phyloP scores from a whole-genome alignment of 2,329 filamentous ascomycete species.

The Sclerotinia sclerotiorum region DNA sequence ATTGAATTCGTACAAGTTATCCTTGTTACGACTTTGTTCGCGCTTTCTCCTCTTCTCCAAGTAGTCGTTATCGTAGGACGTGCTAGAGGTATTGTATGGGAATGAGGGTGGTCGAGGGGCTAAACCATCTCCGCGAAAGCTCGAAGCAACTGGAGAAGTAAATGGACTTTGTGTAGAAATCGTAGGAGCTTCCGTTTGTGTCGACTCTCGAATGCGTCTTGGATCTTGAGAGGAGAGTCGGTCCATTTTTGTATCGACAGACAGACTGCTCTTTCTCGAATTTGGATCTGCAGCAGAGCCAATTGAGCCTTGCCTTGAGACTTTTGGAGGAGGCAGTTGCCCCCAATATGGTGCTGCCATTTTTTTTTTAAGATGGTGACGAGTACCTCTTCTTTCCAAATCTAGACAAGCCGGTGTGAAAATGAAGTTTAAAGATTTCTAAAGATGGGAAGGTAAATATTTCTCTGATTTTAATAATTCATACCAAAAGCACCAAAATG shows the following conservation, averaged over 20 bases:
- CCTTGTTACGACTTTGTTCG: slow-evolving; percentile 45
- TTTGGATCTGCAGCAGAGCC: slow-evolving; percentile 41
- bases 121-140: slow-evolving; percentile 52
- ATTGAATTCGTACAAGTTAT: slow-evolving; percentile 42
- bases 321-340: slow-evolving; percentile 53
- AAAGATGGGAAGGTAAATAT: not conserved
- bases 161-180: slow-evolving; percentile 60
- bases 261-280: slow-evolving; percentile 30
- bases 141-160: slow-evolving; percentile 54
- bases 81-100: slow-evolving; percentile 45
- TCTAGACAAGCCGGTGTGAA: slow-evolving; percentile 14
- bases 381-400: not conserved
- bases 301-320: slow-evolving; percentile 40
- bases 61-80: slow-evolving; percentile 44
- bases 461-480: not conserved
- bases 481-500: not conserved
- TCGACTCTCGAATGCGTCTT: slow-evolving; percentile 45
- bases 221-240: slow-evolving; percentile 44
- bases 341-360: slow-evolving; percentile 52
- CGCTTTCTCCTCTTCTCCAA: slow-evolving; percentile 47
- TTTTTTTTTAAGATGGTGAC: not conserved
- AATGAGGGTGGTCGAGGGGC: slow-evolving; percentile 60
- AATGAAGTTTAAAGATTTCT: not conserved
- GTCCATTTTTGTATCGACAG: slow-evolving; percentile 33
- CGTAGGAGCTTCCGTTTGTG: slow-evolving; percentile 58